These are phyloP conservation scores for Glycine soja DNA, from an alignment of 306 rosid species.

Conservation along the genomic window DNA sequence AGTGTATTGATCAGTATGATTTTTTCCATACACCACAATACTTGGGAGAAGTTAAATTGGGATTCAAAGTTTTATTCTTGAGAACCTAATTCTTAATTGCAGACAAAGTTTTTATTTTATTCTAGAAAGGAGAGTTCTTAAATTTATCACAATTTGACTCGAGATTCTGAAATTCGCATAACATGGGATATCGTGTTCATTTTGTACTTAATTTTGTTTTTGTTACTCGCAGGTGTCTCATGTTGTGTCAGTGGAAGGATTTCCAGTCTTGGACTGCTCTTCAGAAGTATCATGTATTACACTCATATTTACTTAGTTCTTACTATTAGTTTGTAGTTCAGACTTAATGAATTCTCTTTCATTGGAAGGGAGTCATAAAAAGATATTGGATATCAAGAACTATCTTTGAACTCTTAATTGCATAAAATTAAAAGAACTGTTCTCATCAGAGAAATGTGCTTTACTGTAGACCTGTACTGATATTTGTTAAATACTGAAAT, in stretches of 20 bases:
- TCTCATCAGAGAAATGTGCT: slow-evolving; percentile 3
- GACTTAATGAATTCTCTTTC: slow-evolving; percentile 6
- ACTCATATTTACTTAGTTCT: slow-evolving; percentile 11
- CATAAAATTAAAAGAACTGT: slow-evolving; percentile 9
- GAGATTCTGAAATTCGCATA: slow-evolving; percentile 27
- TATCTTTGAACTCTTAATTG: slow-evolving; percentile 20
- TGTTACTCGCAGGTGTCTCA: slow-evolving; percentile 74
- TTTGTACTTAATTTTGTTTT: slow-evolving; percentile 26
- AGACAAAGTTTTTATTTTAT: neutral
- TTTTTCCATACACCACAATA: slow-evolving; percentile 23
- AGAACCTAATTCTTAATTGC: slow-evolving; percentile 21
- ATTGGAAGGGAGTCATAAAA: slow-evolving; percentile 17
- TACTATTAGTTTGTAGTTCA: slow-evolving; percentile 34
- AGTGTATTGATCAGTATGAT: slow-evolving; percentile 3
- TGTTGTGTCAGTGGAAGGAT: slow-evolving; percentile 74
- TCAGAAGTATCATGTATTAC: slow-evolving; percentile 76
- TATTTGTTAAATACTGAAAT: slow-evolving; percentile 37
- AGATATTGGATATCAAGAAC: neutral
- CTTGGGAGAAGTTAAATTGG: slow-evolving; percentile 25
- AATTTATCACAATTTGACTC: slow-evolving; percentile 14
- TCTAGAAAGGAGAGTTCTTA: slow-evolving; percentile 6
- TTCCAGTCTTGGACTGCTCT: slow-evolving; percentile 82
- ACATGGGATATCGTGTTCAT: slow-evolving; percentile 34
- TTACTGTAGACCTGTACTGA: neutral
- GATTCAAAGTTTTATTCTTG: slow-evolving; percentile 31